A percentile compares a stretch with the other conserved stretches of the same genome.
These are phyloP conservation scores for Septoria petroselini DNA, from an alignment of 2,329 filamentous ascomycete species.

Conservation along the genomic window DNA sequence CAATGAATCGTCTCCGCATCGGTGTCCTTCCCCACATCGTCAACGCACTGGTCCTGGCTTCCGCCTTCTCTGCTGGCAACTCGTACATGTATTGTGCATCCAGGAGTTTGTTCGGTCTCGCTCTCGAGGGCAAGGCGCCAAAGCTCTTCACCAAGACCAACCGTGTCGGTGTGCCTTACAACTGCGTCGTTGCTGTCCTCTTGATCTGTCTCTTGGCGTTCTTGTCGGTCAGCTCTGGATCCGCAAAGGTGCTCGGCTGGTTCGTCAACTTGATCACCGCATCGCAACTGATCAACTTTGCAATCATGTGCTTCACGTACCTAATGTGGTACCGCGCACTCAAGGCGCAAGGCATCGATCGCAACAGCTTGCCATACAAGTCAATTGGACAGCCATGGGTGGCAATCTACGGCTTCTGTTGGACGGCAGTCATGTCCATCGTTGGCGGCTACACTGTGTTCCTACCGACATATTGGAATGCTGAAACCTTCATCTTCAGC, in stretches of 20 bases:
- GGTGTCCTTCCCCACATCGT: conserved; percentile 65
- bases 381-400: conserved; percentile 66
- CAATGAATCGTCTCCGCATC: conserved; percentile 65
- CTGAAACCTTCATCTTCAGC: conserved; percentile 67
- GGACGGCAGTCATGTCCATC: conserved; percentile 70
- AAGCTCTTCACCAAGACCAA: conserved; percentile 58
- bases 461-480: conserved; percentile 61
- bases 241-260: conserved; percentile 67
- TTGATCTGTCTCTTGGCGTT: conserved; percentile 68
- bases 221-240: conserved; percentile 64
- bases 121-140: conserved; percentile 57
- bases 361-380: conserved; percentile 64
- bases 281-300: conserved; percentile 70
- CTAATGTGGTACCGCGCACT: conserved; percentile 68
- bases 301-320: conserved; percentile 66
- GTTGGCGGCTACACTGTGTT: conserved; percentile 76
- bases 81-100: conserved; percentile 66
- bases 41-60: conserved; percentile 62
- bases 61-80: conserved; percentile 66
- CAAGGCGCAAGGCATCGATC: conserved; percentile 63
- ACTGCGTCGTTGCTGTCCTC: conserved; percentile 65
- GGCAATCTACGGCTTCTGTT: conserved; percentile 61
- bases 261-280: conserved; percentile 69
- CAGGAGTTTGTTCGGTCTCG: conserved; percentile 63
- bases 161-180: conserved; percentile 67